Evolutionary conservation across 352 stramenopile species (phyloP), one percentile per base, ranked within the genome.

Genomic region (Globisporangium uncinulatum): DNA sequence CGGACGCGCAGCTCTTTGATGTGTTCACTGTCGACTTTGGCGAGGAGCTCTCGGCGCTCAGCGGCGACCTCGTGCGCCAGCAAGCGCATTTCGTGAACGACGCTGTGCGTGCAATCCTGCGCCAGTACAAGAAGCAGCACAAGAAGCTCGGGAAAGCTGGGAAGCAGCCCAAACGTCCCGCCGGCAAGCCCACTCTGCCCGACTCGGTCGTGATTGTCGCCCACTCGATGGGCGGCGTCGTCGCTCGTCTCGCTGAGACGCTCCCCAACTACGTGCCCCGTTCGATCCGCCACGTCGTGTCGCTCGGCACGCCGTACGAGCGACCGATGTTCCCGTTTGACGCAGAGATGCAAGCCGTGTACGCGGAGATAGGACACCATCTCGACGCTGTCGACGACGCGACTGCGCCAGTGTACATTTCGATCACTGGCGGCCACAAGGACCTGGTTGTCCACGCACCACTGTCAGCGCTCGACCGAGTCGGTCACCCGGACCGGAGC

Each of bases 171-270:
- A 76, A 70, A 49, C 52, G 54, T 7, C 56, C 42, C 31, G 54
- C 47, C 21, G 8, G 51, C 51, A 7, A 41, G 59, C 29, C 44
- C 69, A 69, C 36, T 10, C 10, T 64, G 8, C 81, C 81, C 14
- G 62, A 79, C 11, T 86, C 76, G 32, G 75, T 96, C 39, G 56
- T 94, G 32, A 70, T 96, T 55, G 72, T 94, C 8, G 86, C 80
- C 0, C 85, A 96, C 49, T 94, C 84, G 10, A 96, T 94, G 86
- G 86, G 86, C 21, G 86, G 80, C 50, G 67, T 94, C 14, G 85
- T 91, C 39, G 73, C 71, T 31, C 79, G 79, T 0, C 67, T 74
- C 10, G 86, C 86, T 0, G 65, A 88, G 47, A 62, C 74, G 44
- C 61, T 96, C 55, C 77, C 77, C 31, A 93, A 88, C 70, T 82